phyloP scores from a whole-genome alignment of 306 rosid genomes.

The Ziziphus jujuba region DNA sequence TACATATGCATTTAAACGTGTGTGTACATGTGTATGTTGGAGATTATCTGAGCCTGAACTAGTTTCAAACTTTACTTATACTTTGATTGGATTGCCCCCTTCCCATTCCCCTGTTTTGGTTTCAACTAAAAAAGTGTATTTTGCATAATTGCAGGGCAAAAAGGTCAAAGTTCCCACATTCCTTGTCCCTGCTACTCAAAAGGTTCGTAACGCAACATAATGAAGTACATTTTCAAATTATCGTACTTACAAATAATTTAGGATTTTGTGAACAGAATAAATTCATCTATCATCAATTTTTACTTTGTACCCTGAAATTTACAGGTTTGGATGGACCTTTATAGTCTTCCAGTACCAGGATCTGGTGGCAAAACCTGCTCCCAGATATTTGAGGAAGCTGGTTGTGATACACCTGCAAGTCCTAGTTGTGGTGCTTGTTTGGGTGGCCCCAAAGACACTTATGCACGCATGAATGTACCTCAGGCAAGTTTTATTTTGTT shows the following conservation, averaged over 20 bases:
- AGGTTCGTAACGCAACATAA: slow-evolving; percentile 49
- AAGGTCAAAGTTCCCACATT: slow-evolving; percentile 94
- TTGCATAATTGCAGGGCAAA: slow-evolving; percentile 66
- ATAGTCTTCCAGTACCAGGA: slow-evolving; percentile 75
- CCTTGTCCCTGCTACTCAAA: slow-evolving; percentile 98
- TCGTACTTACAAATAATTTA: not conserved
- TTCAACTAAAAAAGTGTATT: slow-evolving; percentile 3
- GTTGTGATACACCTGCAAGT: slow-evolving; percentile 98
- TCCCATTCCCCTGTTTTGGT: slow-evolving; percentile 1
- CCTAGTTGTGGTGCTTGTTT: slow-evolving; percentile 96
- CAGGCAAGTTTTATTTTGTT: slow-evolving; percentile 50
- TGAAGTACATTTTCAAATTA: not conserved
- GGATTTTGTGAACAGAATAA: slow-evolving; percentile 7
- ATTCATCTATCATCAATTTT: slow-evolving; percentile 8
- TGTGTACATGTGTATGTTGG: too few relatives aligned
- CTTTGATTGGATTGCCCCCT: not conserved
- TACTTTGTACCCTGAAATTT: slow-evolving; percentile 16
- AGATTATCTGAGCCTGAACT: too few relatives aligned
- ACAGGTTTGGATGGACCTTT: slow-evolving; percentile 94
- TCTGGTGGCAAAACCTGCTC: slow-evolving; percentile 98
- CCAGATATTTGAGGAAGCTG: slow-evolving; percentile 98
- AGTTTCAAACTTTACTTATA: not conserved
- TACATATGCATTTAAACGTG: too few relatives aligned
- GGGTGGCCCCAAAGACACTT: slow-evolving; percentile 96
- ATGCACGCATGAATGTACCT: slow-evolving; percentile 86